Base-by-base conservation (phyloP, 2,329 filamentous ascomycete genomes). In the Grosmannia clavigera region DNA sequence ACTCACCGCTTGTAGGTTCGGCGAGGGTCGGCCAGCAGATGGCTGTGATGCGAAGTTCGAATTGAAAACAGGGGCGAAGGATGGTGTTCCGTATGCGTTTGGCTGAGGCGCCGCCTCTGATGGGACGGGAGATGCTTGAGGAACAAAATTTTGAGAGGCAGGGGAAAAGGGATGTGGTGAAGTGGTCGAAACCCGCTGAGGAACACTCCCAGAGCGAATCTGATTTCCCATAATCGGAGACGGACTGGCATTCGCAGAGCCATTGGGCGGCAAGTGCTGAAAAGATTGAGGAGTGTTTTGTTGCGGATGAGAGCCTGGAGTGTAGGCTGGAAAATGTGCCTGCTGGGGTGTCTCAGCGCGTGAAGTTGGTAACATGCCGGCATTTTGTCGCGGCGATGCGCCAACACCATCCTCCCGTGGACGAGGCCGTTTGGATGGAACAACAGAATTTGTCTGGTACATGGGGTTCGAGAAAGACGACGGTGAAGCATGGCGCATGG, bases 331-430 rank as follows among this genome's bases (percentile, higher is more conserved):
- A 67, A 86, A 92, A 58, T 81, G 80, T 64, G 84, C 81, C 70
- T 92, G 89, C 68, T 90, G 88, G 40, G 92, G 92, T 35, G 92
- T 97, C 70, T 96, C 92, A 67, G 92, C 92, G 73, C 92, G 89
- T 74, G 92, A 95, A 29, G 83, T 84, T 56, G 89, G 87, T 35
- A 90, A 74, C 74, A 88, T 88, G 65, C 83, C 83, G 5, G 86
- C 82, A 60, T 86, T 85, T 69, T 86, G 88, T 68, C 86, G 82
- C 58, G 92, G 91, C 38, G 91, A 95, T 70, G 88, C 86, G 66
- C 85, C 86, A 69, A 94, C 81, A 69, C 86, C 92, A 72, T 96
- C 92, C 74, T 95, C 90, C 70, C 83, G 79, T 58, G 88, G 87
- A 55, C 89, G 83, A 59, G 88, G 82, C 68, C 94, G 84, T 75